phyloP scores from a whole-genome alignment of 2,329 filamentous ascomycete species.

The Aspergillus sp. region DNA sequence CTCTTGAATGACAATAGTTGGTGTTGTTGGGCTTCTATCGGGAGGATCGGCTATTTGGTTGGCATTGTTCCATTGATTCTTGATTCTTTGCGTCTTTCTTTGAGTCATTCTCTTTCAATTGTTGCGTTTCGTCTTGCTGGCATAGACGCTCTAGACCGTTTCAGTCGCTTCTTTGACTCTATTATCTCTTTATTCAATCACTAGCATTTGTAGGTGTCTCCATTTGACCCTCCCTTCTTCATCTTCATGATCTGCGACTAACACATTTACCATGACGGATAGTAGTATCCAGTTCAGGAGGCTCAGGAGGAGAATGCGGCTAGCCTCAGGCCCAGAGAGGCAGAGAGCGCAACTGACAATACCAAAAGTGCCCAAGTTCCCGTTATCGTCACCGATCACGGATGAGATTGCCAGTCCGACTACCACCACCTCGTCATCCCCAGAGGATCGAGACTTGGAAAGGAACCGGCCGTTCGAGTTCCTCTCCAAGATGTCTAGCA shows the following conservation, averaged over 20 bases:
- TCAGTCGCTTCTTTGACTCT: neutral
- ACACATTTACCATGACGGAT: neutral
- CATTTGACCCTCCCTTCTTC: neutral
- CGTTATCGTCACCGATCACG: slow-evolving; percentile 44
- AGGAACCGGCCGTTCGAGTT: slow-evolving; percentile 32
- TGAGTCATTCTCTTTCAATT: slow-evolving; percentile 4
- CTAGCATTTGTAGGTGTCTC: slow-evolving; percentile 1
- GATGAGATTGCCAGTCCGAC: slow-evolving; percentile 42
- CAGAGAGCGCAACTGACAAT: slow-evolving; percentile 30
- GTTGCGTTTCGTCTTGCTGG: neutral
- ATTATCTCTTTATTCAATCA: neutral
- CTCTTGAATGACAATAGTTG: slow-evolving; percentile 6
- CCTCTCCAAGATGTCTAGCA: slow-evolving; percentile 25
- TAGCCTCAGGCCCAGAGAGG: slow-evolving; percentile 21
- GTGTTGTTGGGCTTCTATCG: neutral
- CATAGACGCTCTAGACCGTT: slow-evolving; percentile 5
- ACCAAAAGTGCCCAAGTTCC: slow-evolving; percentile 37
- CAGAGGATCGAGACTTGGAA: slow-evolving; percentile 29
- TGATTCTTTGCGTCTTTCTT: slow-evolving; percentile 7
- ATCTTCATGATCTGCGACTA: neutral
- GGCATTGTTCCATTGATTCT: slow-evolving; percentile 14
- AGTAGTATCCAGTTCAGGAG: slow-evolving; percentile 14
- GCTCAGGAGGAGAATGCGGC: slow-evolving; percentile 22
- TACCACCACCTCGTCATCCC: slow-evolving; percentile 33
- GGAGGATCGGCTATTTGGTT: neutral